A percentile compares a stretch with the other conserved stretches of the same genome.
phyloP scores from a whole-genome alignment of 2,329 filamentous ascomycete genomes.

The Pseudopithomyces chartarum region DNA sequence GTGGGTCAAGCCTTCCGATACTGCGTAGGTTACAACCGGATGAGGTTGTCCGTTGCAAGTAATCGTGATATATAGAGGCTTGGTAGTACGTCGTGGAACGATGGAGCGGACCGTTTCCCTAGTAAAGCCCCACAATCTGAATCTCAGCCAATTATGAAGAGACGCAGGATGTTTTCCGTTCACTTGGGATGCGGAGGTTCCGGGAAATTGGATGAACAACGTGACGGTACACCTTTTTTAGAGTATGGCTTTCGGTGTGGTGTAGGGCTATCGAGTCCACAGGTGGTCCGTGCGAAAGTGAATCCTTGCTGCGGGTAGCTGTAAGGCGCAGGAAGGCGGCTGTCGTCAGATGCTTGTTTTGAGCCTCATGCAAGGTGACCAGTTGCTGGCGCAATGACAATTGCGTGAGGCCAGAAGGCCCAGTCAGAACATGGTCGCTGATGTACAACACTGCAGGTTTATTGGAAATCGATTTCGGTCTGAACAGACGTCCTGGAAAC shows the following conservation, averaged over 20 bases:
- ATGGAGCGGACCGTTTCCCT: conserved; percentile 24
- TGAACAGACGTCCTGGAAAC: no score
- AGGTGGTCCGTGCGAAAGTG: conserved; percentile 7
- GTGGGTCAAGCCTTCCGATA: conserved; percentile 20
- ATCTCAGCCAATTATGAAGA: conserved; percentile 19
- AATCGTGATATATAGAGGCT: conserved; percentile 26
- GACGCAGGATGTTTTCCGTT: conserved; percentile 17
- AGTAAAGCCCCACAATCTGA: conserved; percentile 8
- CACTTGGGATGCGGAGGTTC: conserved; percentile 23
- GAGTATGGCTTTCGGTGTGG: conserved; percentile 28
- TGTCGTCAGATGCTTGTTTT: conserved; percentile 46
- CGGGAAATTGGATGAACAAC: conserved; percentile 19
- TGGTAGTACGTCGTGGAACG: conserved; percentile 22
- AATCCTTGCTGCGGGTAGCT: conserved; percentile 1
- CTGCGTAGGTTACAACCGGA: conserved; percentile 21
- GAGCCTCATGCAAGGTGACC: conserved; percentile 37
- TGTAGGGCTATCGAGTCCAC: neutral
- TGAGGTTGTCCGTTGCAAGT: conserved; percentile 34
- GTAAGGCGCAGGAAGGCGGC: conserved; percentile 20
- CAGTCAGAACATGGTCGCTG: conserved; percentile 3
- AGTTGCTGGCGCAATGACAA: conserved; percentile 9
- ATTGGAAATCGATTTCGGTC: neutral
- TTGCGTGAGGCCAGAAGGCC: neutral
- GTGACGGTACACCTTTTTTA: conserved; percentile 33
- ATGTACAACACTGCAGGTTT: neutral